Evolutionary conservation across 106 monocot species (phyloP).

Genomic region (Vanilla planifolia): DNA sequence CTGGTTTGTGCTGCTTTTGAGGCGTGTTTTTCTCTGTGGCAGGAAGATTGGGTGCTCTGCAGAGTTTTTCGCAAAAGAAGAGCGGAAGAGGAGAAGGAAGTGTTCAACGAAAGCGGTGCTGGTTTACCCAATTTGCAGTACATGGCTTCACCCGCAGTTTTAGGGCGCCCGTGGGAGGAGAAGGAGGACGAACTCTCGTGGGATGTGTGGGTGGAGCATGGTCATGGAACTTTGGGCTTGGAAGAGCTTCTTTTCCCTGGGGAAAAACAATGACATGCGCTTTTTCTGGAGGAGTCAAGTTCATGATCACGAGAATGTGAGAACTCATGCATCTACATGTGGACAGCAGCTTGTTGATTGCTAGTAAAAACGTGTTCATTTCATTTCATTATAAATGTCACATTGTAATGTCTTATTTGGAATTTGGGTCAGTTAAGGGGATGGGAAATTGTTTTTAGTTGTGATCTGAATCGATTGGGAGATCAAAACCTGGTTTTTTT

Average conservation of each 20-base stretch:
- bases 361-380: too few species aligned
- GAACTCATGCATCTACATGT: too few species aligned
- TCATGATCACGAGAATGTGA: too few species aligned
- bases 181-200: neutral
- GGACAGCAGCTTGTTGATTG: too few species aligned
- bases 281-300: too few species aligned
- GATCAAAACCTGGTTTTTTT: too few species aligned
- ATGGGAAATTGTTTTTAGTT: too few species aligned
- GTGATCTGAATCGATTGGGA: too few species aligned
- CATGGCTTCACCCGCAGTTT: neutral
- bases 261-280: too few species aligned
- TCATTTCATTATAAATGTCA: too few species aligned
- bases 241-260: neutral
- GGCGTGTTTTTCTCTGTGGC: neutral
- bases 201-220: neutral
- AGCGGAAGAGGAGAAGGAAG: neutral
- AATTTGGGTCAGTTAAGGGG: too few species aligned
- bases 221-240: neutral
- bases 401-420: too few species aligned
- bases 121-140: neutral
- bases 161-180: neutral
- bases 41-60: conserved; percentile 12
- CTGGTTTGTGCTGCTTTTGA: neutral
- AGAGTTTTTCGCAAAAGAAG: conserved; percentile 3
- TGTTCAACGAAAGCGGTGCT: neutral